A percentile compares a stretch with the other conserved stretches of the same genome.
Evolutionary conservation across 192 early-diverging fungal genomes (phyloP).

Genomic region (Coemansia sp.): DNA sequence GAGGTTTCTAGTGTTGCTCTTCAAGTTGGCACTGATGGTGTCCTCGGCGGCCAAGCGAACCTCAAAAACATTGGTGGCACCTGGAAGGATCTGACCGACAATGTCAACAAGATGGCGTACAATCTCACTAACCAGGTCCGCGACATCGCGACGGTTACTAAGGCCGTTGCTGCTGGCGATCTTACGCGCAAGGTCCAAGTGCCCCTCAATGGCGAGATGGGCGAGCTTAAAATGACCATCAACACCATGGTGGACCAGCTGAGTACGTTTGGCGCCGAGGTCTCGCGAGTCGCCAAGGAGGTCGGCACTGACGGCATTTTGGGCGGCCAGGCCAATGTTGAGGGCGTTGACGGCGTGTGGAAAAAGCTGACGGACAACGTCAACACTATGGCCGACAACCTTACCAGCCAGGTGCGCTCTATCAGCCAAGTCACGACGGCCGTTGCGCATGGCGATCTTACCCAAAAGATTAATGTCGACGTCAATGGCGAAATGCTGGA

Average conservation of each 20-base stretch:
- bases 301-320: too few species aligned
- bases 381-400: conserved; percentile 55
- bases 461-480: conserved; percentile 35
- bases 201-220: conserved; percentile 45
- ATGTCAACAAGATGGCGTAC: conserved; percentile 56
- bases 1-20: conserved; percentile 64
- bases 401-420: conserved; percentile 53
- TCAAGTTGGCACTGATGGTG: conserved; percentile 62
- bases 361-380: conserved; percentile 54
- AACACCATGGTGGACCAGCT: too few species aligned
- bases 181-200: conserved; percentile 52
- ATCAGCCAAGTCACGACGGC: conserved; percentile 41
- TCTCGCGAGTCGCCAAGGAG: too few species aligned
- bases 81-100: conserved; percentile 56
- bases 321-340: conserved; percentile 53
- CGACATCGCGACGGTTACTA: conserved; percentile 53
- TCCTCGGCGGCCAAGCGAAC: conserved; percentile 59
- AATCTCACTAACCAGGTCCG: conserved; percentile 57
- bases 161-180: conserved; percentile 51
- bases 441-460: conserved; percentile 43
- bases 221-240: too few species aligned
- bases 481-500: conserved; percentile 47
- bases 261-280: too few species aligned
- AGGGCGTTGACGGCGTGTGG: conserved; percentile 52
- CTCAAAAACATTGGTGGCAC: conserved; percentile 43